phyloP scores from a whole-genome alignment of 768 basidiomycete genomes.

The Boletus rubropictus region DNA sequence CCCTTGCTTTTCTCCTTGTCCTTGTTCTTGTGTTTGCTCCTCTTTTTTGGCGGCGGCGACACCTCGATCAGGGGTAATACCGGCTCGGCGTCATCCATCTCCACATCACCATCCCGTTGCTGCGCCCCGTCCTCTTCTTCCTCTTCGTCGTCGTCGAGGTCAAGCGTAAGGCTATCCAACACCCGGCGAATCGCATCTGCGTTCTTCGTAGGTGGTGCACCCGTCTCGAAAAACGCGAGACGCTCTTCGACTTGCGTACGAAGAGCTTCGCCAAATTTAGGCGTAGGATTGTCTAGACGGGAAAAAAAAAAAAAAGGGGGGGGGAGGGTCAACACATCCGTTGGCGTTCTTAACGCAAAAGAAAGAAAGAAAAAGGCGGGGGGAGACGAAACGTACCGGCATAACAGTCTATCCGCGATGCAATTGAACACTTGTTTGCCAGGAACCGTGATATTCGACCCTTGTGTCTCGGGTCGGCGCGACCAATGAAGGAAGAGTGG shows the following conservation, averaged over 20 bases:
- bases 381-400: slow-evolving; percentile 45
- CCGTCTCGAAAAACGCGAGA: slow-evolving; percentile 89
- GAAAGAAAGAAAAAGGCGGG: background rate
- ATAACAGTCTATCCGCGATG: slow-evolving; percentile 94
- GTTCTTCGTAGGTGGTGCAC: slow-evolving; percentile 83
- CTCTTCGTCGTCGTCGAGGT: slow-evolving; percentile 60
- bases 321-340: too few species aligned
- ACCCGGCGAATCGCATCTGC: slow-evolving; percentile 90
- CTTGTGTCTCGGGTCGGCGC: slow-evolving; percentile 91
- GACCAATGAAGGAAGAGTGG: slow-evolving; percentile 94
- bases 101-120: slow-evolving; percentile 29
- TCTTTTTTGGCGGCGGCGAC: slow-evolving; percentile 56
- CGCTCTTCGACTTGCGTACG: slow-evolving; percentile 94
- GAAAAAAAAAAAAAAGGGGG: background rate
- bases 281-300: slow-evolving; percentile 67
- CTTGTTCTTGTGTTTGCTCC: slow-evolving; percentile 40
- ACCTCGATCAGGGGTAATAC: slow-evolving; percentile 55
- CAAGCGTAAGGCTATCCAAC: slow-evolving; percentile 67
- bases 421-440: slow-evolving; percentile 98
- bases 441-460: slow-evolving; percentile 98
- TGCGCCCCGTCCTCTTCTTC: slow-evolving; percentile 38
- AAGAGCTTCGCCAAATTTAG: slow-evolving; percentile 94
- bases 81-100: slow-evolving; percentile 41
- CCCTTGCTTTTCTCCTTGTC: slow-evolving; percentile 30
- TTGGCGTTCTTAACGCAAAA: background rate